phyloP scores from a whole-genome alignment of 768 basidiomycete species.

The Russula virescens region DNA sequence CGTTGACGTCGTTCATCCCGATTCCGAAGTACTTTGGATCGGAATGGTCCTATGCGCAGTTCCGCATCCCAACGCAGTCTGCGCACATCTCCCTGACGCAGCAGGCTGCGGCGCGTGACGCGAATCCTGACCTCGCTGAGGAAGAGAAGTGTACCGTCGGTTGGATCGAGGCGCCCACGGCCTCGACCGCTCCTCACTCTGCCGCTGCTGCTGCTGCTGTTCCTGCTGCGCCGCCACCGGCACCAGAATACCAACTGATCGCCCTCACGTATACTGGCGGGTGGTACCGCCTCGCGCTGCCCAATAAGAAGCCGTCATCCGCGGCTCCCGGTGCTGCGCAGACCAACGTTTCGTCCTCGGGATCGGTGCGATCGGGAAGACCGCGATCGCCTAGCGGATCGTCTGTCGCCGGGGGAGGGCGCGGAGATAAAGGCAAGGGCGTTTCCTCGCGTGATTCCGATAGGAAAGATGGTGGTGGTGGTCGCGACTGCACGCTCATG shows the following conservation, averaged over 20 bases:
- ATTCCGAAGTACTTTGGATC: conserved; percentile 89
- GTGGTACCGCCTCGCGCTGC: conserved; percentile 82
- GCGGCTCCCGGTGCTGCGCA: conserved; percentile 22
- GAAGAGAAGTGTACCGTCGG: conserved; percentile 84
- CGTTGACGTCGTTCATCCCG: conserved; percentile 72
- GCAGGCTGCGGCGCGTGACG: conserved; percentile 45
- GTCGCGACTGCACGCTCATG: conserved; percentile 59
- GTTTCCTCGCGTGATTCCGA: conserved; percentile 49
- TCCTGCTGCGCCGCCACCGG: conserved; percentile 17
- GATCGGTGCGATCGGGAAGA: conserved; percentile 43
- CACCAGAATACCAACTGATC: conserved; percentile 65
- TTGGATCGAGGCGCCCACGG: conserved; percentile 62
- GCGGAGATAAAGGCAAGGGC: conserved; percentile 57
- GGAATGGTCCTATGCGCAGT: conserved; percentile 96
- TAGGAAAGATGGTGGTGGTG: conserved; percentile 52
- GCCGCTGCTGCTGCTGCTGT: conserved; percentile 29
- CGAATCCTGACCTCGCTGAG: conserved; percentile 57
- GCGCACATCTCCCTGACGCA: conserved; percentile 76
- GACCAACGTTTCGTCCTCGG: conserved; percentile 25
- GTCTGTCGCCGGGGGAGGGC: conserved; percentile 42
- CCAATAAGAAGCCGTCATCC: conserved; percentile 32
- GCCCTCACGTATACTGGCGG: conserved; percentile 87
- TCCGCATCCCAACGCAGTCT: conserved; percentile 79
- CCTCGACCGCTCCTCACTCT: conserved; percentile 28
- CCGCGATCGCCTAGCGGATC: conserved; percentile 52